These are phyloP conservation scores for Akebia trifoliata DNA, from an alignment of 164 flowering plant species.

Conservation along the genomic window DNA sequence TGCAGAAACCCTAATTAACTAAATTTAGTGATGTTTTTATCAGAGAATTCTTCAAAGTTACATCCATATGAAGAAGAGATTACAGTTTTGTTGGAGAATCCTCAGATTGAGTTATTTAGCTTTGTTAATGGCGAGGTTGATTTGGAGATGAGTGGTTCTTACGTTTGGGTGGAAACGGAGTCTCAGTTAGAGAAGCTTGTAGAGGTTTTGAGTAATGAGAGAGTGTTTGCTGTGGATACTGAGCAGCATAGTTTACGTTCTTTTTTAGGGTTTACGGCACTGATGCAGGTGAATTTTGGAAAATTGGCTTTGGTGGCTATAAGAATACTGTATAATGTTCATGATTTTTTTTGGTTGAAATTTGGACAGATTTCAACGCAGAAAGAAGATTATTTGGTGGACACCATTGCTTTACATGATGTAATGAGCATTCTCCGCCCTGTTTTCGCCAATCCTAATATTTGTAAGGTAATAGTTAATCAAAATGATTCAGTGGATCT, in stretches of 20 bases:
- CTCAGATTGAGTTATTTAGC: slow-evolving; percentile 4
- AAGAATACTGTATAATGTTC: neutral
- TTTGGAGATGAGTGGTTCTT: slow-evolving; percentile 34
- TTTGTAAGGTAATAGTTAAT: slow-evolving; percentile 61
- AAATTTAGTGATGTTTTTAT: neutral
- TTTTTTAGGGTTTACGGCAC: slow-evolving; percentile 82
- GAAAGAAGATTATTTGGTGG: slow-evolving; percentile 73
- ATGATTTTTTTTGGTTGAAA: neutral
- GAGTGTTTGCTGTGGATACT: slow-evolving; percentile 77
- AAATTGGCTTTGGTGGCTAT: neutral
- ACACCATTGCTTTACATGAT: slow-evolving; percentile 83
- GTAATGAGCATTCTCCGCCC: slow-evolving; percentile 64
- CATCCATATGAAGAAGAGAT: slow-evolving; percentile 31
- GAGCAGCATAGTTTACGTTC: slow-evolving; percentile 92
- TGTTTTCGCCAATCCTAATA: slow-evolving; percentile 64
- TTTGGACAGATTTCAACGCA: slow-evolving; percentile 66
- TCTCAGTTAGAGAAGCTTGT: slow-evolving; percentile 51
- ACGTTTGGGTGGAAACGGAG: slow-evolving; percentile 69
- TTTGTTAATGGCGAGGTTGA: slow-evolving; percentile 6
- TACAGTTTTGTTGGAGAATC: slow-evolving; percentile 17
- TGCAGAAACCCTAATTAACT: slow-evolving; percentile 14
- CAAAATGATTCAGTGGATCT: neutral
- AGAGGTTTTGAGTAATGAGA: slow-evolving; percentile 49
- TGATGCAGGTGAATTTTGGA: slow-evolving; percentile 61
- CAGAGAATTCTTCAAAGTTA: slow-evolving; percentile 14